Base-by-base conservation (phyloP, 2,329 filamentous ascomycete species). In the Alternaria panax region DNA sequence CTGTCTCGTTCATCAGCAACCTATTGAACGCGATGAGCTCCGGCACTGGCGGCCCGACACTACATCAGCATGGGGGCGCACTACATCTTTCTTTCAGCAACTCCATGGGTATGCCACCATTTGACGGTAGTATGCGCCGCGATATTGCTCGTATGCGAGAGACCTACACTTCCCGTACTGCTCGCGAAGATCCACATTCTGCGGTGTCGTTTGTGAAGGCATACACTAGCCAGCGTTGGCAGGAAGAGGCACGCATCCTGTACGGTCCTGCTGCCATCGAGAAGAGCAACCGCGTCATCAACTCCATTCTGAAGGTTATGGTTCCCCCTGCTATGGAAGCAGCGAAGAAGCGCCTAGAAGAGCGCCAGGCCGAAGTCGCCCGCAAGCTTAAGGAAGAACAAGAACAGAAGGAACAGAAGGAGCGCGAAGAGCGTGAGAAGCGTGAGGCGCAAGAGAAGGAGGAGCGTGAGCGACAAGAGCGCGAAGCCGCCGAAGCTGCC, bases 191-290 rank as follows among this genome's bases (percentile, higher is more conserved):
- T 57, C 90, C 90, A 12, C 83, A 87, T n/a, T 89, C 91, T 67
- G 90, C 92, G 12, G 89, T 93, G 25, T 82, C 88, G 3, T 98
- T 98, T 75, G 81, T 84, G 20, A 84, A 92, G 8, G 86, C 88
- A 36, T 84, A 87, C 8, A 98, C 95, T 1, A 82, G 85, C 55
- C 84, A 86, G 53, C 89, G 95, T 62, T 99, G 96, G 90, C 87
- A 91, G 73, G 92, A 97, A 73, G 96, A 98, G 77, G 90, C 93
- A 8, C 89, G 90, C 64, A 88, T 99, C 76, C 84, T 98, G 0
- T 98, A 95, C 77, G 91, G 91, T 25, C 79, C 83, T 22, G 83
- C 80, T 48, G 86, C 89, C 52, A 75, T 86, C 4, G 93, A 97
- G 48, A 91, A 91, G 73, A 86, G 88, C 2, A 83, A 86, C 60